Base-by-base conservation (phyloP, 805 yeast genomes). In the Candida argentea region DNA sequence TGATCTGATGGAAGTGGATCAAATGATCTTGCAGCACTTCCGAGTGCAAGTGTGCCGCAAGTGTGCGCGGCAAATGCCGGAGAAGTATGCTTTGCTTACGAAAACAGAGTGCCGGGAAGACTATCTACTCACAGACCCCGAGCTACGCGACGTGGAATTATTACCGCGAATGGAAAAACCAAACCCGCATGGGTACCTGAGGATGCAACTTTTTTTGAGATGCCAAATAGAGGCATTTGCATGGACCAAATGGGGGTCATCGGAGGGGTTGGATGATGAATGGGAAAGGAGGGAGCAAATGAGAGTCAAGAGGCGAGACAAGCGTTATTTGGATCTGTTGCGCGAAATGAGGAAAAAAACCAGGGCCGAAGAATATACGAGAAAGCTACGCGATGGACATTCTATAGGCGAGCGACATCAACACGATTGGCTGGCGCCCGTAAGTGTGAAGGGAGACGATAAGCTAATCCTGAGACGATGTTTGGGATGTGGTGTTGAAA, bases 21-120 rank as follows among this genome's bases (percentile, higher is more conserved):
- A 73, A 26, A 69, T 81, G 29, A 46, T 85, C 22, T 70, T 58
- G 43, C 68, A 77, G 7, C 72, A 73, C n/a, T 91, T 87, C 57
- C 58, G 78, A 16, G 55, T 56, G 2, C 62, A 83, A 9, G 95
- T 87, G 6, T 91, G 99, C 51, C 70, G 78, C 28, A 61, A 67
- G 28, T 91, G 98, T 52, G 74, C 73, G 19, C 73, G 72, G 41
- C 65, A 66, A 33, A 55, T 57, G 14, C 95, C 95, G 0, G 95
- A 91, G 22, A 91, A 91, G 45, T 91, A 89, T 50, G 73, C 97
- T 0, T 53, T 91, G 13, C 55, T 91, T 28, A 91, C 99, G 5
- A 91, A 91, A 55, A 91, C 99, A 0, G 99, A 91, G 54, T 86
- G 95, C 51, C 71, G 76, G 22, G 89, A 82, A 41, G 99, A 91